Evolutionary conservation across 805 yeast species (phyloP), one percentile per base, ranked within the genome.

Genomic region (Ogataea paraovalis): DNA sequence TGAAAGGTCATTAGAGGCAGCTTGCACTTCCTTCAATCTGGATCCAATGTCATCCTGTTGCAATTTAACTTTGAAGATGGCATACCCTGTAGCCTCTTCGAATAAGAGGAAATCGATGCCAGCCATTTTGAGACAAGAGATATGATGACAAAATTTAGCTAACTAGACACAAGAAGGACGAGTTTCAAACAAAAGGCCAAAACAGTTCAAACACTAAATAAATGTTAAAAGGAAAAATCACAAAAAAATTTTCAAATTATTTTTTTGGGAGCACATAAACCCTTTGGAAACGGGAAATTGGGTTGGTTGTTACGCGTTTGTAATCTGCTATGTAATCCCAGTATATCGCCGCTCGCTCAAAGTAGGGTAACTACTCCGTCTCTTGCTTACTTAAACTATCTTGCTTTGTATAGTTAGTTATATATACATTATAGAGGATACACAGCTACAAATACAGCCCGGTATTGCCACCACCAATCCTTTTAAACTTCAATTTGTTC

Each of bases 1-100:
- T 53, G 83, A 84, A 56, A 94, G 79, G 63, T 94, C 98, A 58
- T 78, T 83, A 51, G 89, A 78, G 50, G 96, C 91, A 58, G 82
- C 83, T 74, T 94, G 98, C 39, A 94, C 98, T 71, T 94, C 99
- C 69, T 85, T 85, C 71, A 87, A 77, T 66, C 95, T 82, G 40
- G 96, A 78, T 44, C 97, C 96, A 57, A 94, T 82, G 65, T 87
- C 90, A 73, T 94, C 99, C 67, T 92, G 96, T 72, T 90, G 96
- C 56, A 89, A 75, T 60, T 83, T 81, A 52, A 94, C 97, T 71
- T 92, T 87, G 82, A 92, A 94, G 65, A 94, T 78, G 57, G 96
- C 98, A 69, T 92, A 94, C 59, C 99, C 99, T 45, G 98, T 90
- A 51, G 99, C 96, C 77, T 94, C 98, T 77, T 94, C 99, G 70